phyloP scores from a whole-genome alignment of 2,329 filamentous ascomycete species.

The Hypoxylon rubiginosum region DNA sequence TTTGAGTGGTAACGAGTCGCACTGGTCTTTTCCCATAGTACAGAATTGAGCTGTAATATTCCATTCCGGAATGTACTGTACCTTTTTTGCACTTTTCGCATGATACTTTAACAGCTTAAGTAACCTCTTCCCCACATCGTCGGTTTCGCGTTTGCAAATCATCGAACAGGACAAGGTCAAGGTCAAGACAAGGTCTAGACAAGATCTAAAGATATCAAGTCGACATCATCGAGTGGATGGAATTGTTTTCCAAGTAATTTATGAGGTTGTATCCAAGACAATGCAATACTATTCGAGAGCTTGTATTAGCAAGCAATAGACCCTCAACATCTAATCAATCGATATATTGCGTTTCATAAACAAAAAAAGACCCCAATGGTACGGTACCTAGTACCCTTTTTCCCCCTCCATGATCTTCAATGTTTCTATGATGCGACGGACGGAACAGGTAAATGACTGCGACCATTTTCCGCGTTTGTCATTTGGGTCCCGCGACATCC shows the following conservation, averaged over 20 bases:
- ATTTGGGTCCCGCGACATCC: background rate
- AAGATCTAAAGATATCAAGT: no score
- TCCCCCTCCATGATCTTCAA: background rate
- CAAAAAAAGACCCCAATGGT: conserved; percentile 8
- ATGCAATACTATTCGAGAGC: conserved; percentile 31
- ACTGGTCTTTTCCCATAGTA: conserved; percentile 16
- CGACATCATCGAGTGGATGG: conserved; percentile 18
- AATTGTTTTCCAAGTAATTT: conserved; percentile 36
- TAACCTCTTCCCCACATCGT: conserved; percentile 11
- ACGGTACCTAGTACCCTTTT: background rate
- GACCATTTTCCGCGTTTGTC: conserved; percentile 23
- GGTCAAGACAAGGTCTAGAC: no score
- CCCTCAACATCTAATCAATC: conserved; percentile 12
- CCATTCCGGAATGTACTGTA: conserved; percentile 25
- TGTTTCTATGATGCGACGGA: conserved; percentile 8
- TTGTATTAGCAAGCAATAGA: conserved; percentile 25
- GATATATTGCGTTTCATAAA: conserved; percentile 21
- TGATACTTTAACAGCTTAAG: background rate
- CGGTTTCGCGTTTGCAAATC: conserved; percentile 34
- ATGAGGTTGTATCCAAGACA: conserved; percentile 24
- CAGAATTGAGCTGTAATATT: conserved; percentile 11
- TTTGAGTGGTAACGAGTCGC: conserved; percentile 15
- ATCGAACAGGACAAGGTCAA: conserved; percentile 21
- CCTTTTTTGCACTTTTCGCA: conserved; percentile 29
- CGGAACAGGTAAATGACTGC: conserved; percentile 6